Base-by-base conservation (phyloP, 768 basidiomycete genomes). In the Leccinum olivaceopallidum region DNA sequence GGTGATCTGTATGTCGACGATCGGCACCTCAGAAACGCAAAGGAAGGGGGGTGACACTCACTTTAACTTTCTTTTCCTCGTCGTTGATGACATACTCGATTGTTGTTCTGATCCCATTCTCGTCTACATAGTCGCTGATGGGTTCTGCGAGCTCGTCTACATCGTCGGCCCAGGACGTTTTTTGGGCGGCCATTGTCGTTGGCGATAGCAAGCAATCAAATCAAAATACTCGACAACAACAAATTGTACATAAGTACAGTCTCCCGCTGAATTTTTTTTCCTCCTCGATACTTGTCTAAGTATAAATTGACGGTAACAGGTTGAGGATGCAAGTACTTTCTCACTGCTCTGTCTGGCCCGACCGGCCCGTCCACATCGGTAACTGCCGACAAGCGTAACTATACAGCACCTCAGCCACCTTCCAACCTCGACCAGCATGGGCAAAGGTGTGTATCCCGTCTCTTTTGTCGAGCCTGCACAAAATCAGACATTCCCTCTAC, bases 61-160 rank as follows among this genome's bases (percentile, higher is more conserved):
- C 95, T 81, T 98, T 99, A 73, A 98, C 86, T 73, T 91, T 94
- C 78, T 95, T 94, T 7, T 94, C 96, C 30, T 95, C 89, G 36
- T 98, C 96, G 67, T 98, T 95, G 56, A 90, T 74, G 28, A 80
- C 80, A 74, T 90, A 94, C 70, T 94, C 93, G 51, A 92, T 80
- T 0, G 86, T 89, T n/a, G 89, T 89, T 20, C 91, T 83, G 66
- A 98, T 82, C 2, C 96, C 96, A 65, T 95, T 90, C 62, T 91
- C 89, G 65, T 94, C 91, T 49, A 89, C 80, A 60, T 81, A 89
- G 68, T 94, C 90, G 66, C 89, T 83, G 65, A 77, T 39, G 56
- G 69, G 62, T 76, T 67, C 63, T 85, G 86, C 89, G 63, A 86
- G 79, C 54, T 92, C 90, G 71, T 92, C 90, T 66, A 92, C 86